Conservation (phyloP, 192 early-diverging fungal species). For the Coemansia sp. region DNA sequence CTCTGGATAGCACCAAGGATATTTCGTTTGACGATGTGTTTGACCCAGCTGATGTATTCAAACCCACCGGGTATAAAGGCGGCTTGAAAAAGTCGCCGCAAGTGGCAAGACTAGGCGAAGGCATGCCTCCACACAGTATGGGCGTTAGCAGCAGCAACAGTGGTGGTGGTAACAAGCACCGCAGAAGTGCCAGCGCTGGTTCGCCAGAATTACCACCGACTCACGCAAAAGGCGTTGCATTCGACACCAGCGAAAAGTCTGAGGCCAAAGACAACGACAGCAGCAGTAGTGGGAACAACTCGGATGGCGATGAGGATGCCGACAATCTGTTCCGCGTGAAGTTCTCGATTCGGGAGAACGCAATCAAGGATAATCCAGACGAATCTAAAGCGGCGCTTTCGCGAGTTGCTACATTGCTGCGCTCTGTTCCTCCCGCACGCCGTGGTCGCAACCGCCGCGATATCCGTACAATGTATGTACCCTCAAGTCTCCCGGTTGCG, state of each 20-base stretch:
- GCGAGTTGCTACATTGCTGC: constrained; percentile 42
- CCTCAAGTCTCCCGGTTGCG: constrained; percentile 5
- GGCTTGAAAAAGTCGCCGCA: constrained; percentile 15
- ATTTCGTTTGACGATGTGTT: constrained; percentile 11
- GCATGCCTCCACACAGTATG: neutral
- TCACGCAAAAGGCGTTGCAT: constrained; percentile 3
- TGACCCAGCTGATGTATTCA: constrained; percentile 20
- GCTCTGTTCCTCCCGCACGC: constrained; percentile 26
- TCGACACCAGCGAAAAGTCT: constrained; percentile 3
- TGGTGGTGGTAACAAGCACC: constrained; percentile 23
- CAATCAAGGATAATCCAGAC: constrained; percentile 52
- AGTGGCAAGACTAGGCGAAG: neutral
- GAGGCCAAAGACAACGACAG: neutral
- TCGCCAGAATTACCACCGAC: constrained; percentile 1
- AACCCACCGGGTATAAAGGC: neutral
- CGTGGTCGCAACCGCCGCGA: constrained; percentile 40
- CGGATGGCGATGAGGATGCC: constrained; percentile 9
- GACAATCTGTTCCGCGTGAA: constrained; percentile 45
- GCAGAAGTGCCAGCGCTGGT: constrained; percentile 32
- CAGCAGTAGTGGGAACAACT: constrained; percentile 2
- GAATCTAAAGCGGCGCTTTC: constrained; percentile 47
- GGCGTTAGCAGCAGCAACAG: constrained; percentile 13
- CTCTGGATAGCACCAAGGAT: neutral
- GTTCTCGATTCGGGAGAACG: constrained; percentile 49
- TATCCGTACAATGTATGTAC: constrained; percentile 50